Conservation (phyloP, 2,329 filamentous ascomycete genomes). For the Pyrenophora tritici-repentis region DNA sequence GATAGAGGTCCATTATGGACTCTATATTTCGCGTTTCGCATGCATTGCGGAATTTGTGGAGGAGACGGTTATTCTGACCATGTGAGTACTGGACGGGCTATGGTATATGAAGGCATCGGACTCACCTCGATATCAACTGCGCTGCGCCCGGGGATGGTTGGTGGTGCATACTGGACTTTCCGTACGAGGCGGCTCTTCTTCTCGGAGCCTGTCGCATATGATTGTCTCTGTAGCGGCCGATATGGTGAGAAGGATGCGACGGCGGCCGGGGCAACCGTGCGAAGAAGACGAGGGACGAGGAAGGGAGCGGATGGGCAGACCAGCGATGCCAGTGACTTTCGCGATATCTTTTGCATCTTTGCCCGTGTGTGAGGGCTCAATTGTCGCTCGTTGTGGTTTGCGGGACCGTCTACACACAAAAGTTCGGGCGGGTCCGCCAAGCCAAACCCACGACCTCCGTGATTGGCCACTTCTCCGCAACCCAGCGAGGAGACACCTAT, state of each 20-base stretch:
- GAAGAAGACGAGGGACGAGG: constrained; percentile 40
- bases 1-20: constrained; percentile 36
- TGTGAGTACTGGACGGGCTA: neutral
- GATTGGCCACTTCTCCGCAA: constrained; percentile 36
- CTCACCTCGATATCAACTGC: neutral
- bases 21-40: constrained; percentile 21
- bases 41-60: constrained; percentile 24
- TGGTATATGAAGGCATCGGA: neutral
- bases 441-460: constrained; percentile 20
- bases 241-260: constrained; percentile 9
- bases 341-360: constrained; percentile 30
- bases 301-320: constrained; percentile 45
- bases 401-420: neutral
- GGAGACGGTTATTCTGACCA: constrained; percentile 6
- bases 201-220: constrained; percentile 22
- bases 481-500: constrained; percentile 35
- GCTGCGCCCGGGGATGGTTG: no score
- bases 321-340: constrained; percentile 34
- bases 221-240: constrained; percentile 10
- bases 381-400: neutral
- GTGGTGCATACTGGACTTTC: neutral
- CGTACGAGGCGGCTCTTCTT: constrained; percentile 3
- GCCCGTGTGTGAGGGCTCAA: neutral
- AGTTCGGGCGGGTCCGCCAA: constrained; percentile 20
- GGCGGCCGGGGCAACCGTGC: constrained; percentile 17